These are phyloP conservation scores for Alternaria arborescens DNA, from an alignment of 2,329 filamentous ascomycete genomes.

Conservation along the genomic window DNA sequence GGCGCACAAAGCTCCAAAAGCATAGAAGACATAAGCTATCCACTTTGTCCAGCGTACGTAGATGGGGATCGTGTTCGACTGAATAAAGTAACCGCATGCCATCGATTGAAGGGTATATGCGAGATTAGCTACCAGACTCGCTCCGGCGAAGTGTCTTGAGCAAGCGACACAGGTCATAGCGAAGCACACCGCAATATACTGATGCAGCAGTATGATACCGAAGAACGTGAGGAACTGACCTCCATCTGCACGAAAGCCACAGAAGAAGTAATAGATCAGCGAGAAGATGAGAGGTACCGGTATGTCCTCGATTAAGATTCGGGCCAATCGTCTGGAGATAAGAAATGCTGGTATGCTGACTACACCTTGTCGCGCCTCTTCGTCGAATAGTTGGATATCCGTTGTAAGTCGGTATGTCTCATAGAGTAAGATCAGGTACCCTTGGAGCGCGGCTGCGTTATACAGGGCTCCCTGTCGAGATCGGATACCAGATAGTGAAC, in stretches of 20 bases:
- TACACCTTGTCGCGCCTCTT: conserved; percentile 76
- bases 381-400: conserved; percentile 79
- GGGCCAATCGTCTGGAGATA: conserved; percentile 72
- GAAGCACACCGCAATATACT: conserved; percentile 77
- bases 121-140: conserved; percentile 76
- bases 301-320: conserved; percentile 74
- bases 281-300: conserved; percentile 76
- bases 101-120: conserved; percentile 77
- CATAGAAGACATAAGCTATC: conserved; percentile 72
- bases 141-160: conserved; percentile 72
- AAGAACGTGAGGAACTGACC: conserved; percentile 77
- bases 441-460: conserved; percentile 74
- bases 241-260: conserved; percentile 71
- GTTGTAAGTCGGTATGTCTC: conserved; percentile 78
- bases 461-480: conserved; percentile 78
- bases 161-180: conserved; percentile 73
- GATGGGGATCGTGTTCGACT: conserved; percentile 74
- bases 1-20: conserved; percentile 73
- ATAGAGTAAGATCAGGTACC: conserved; percentile 78
- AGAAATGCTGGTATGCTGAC: conserved; percentile 75
- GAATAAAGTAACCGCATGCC: conserved; percentile 79
- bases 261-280: conserved; percentile 80
- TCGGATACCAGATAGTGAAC: conserved; percentile 74
- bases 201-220: conserved; percentile 70
- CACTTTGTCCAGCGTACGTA: conserved; percentile 83